Evolutionary conservation across 2,329 filamentous ascomycete species (phyloP).

Genomic region (Incumbomyces lentus): DNA sequence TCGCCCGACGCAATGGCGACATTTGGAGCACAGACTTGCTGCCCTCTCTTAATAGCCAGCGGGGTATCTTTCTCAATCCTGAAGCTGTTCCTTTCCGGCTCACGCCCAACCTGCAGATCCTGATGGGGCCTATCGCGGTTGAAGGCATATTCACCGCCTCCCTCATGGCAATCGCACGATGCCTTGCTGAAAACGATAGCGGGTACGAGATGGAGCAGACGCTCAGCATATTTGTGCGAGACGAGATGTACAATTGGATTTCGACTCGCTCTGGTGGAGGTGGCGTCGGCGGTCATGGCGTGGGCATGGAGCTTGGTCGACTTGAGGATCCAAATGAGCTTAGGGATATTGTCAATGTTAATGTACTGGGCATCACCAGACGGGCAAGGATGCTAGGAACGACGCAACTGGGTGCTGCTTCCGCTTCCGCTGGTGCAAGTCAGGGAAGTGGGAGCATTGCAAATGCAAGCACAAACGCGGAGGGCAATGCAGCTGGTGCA

Average conservation of each 20-base stretch:
- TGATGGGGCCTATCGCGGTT: conserved; percentile 91
- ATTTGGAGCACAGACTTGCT: conserved; percentile 95
- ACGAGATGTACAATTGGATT: conserved; percentile 98
- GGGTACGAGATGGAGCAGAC: conserved; percentile 79
- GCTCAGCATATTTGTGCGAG: conserved; percentile 84
- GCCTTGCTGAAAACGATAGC: conserved; percentile 71
- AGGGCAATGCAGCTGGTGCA: conserved; percentile 1
- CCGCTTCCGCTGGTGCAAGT: neutral
- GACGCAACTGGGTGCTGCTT: conserved; percentile 25
- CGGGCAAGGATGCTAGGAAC: conserved; percentile 76
- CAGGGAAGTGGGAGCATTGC: neutral
- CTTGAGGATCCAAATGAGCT: conserved; percentile 43
- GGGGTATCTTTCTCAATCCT: conserved; percentile 86
- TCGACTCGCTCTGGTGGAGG: conserved; percentile 41
- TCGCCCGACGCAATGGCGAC: conserved; percentile 76
- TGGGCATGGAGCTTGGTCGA: conserved; percentile 4
- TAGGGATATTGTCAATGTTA: conserved; percentile 69
- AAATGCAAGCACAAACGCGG: neutral
- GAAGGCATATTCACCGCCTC: conserved; percentile 94
- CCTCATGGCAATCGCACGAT: conserved; percentile 92
- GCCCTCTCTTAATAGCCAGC: conserved; percentile 71
- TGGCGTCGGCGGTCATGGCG: conserved; percentile 5
- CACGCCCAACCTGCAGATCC: conserved; percentile 86
- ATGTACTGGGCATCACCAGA: conserved; percentile 87
- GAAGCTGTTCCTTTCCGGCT: conserved; percentile 96